Evolutionary conservation across 495 filamentous ascomycete species (phyloP).

Genomic region (Xylaria grammica): DNA sequence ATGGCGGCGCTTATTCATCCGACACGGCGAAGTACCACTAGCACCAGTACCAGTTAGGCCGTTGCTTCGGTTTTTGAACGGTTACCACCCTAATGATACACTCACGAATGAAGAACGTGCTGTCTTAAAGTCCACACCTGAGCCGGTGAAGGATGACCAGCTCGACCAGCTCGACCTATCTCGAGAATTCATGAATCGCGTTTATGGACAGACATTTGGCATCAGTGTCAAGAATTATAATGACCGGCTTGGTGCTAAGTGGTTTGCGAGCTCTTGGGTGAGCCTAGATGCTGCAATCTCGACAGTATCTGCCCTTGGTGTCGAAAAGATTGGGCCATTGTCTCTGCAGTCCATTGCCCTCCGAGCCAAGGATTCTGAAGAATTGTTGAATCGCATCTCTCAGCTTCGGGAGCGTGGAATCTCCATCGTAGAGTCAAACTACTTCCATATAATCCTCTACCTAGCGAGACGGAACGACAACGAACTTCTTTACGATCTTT

Average conservation of each 20-base stretch:
- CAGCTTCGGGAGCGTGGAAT: conserved; percentile 64
- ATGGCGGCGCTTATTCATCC: conserved; percentile 58
- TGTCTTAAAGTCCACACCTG: conserved; percentile 16
- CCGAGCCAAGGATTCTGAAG: conserved; percentile 58
- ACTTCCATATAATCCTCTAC: conserved; percentile 61
- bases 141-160: conserved; percentile 21
- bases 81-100: conserved; percentile 35
- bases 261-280: conserved; percentile 73
- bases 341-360: conserved; percentile 73
- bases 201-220: conserved; percentile 50
- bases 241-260: conserved; percentile 69
- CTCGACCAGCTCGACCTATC: conserved; percentile 29
- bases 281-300: conserved; percentile 68
- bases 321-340: conserved; percentile 70
- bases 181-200: conserved; percentile 48
- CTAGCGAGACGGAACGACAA: conserved; percentile 60
- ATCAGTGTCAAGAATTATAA: conserved; percentile 56
- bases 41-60: conserved; percentile 29
- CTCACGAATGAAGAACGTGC: conserved; percentile 26
- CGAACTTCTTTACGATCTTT: conserved; percentile 61
- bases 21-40: conserved; percentile 41
- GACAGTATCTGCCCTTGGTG: conserved; percentile 66
- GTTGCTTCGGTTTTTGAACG: conserved; percentile 42
- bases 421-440: conserved; percentile 61
- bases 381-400: conserved; percentile 59